A percentile compares a stretch with the other conserved stretches of the same genome.
Evolutionary conservation across 176 grass and related monocot species (phyloP).

Genomic region (Olyra latifolia): DNA sequence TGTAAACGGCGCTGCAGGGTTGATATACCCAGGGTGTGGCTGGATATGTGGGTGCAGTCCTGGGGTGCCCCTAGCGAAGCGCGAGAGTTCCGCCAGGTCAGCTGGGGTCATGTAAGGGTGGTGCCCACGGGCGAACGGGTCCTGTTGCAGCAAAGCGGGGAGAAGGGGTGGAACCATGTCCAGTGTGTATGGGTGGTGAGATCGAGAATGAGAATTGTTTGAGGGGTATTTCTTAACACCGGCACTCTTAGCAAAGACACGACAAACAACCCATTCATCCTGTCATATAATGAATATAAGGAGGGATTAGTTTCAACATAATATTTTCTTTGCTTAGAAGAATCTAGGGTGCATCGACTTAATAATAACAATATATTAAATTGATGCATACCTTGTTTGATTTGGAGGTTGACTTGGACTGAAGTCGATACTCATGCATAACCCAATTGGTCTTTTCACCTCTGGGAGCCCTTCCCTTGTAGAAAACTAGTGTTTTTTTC

Average conservation of each 20-base stretch:
- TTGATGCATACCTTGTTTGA: conserved; percentile 57
- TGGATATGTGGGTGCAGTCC: conserved; percentile 69
- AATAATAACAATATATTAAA: neutral
- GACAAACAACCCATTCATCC: conserved; percentile 88
- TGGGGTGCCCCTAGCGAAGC: conserved; percentile 55
- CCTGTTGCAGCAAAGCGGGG: conserved; percentile 43
- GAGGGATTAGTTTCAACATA: neutral
- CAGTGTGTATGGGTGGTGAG: conserved; percentile 61
- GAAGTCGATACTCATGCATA: conserved; percentile 82
- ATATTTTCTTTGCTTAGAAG: neutral
- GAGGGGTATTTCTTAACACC: conserved; percentile 67
- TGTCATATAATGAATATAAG: neutral
- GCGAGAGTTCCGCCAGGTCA: conserved; percentile 62
- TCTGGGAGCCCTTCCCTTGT: conserved; percentile 88
- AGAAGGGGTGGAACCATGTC: conserved; percentile 48
- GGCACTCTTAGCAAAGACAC: conserved; percentile 68
- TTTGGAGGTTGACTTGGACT: conserved; percentile 53
- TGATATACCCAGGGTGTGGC: conserved; percentile 51
- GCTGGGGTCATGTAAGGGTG: conserved; percentile 40
- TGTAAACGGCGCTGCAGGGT: conserved; percentile 37
- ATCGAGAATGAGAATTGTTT: conserved; percentile 45
- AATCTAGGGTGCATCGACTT: neutral
- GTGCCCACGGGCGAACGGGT: conserved; percentile 45
- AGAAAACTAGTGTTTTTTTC: conserved; percentile 96
- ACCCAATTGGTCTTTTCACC: conserved; percentile 93